Percentiles rank a stretch among this genome's conserved stretches.
These are phyloP conservation scores for Croton setiger DNA, from an alignment of 441 rosid genomes.

Conservation along the genomic window DNA sequence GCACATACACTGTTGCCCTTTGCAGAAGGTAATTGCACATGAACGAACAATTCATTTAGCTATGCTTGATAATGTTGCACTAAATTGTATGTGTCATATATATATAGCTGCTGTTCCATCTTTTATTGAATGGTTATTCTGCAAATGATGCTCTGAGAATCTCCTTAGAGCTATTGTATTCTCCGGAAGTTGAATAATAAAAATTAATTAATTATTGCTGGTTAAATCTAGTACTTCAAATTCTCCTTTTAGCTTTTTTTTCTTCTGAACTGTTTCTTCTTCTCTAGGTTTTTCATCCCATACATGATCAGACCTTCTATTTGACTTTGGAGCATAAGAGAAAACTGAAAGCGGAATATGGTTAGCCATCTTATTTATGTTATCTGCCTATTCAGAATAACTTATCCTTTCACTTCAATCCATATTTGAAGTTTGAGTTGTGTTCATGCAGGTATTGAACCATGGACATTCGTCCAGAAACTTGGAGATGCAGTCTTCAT, in stretches of 20 bases:
- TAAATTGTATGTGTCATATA: neutral
- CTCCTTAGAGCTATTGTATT: neutral
- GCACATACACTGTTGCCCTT: slow-evolving; percentile 48
- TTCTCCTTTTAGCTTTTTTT: neutral
- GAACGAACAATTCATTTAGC: neutral
- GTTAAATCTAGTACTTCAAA: neutral
- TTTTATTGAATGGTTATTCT: neutral
- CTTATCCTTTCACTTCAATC: neutral
- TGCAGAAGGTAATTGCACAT: slow-evolving; percentile 43
- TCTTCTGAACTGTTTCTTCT: slow-evolving; percentile 6
- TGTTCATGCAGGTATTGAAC: slow-evolving; percentile 61
- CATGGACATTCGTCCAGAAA: slow-evolving; percentile 90
- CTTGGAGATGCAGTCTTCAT: slow-evolving; percentile 89
- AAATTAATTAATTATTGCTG: neutral
- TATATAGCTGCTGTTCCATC: neutral
- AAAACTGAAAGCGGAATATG: slow-evolving; percentile 80
- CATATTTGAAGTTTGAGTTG: neutral
- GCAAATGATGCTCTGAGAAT: neutral
- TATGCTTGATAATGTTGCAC: neutral
- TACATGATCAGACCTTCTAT: slow-evolving; percentile 74
- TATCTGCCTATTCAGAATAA: neutral
- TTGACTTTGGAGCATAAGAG: slow-evolving; percentile 56
- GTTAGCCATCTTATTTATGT: slow-evolving; percentile 29
- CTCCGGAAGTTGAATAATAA: neutral
- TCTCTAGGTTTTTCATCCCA: slow-evolving; percentile 68